Evolutionary conservation across 106 monocot species (phyloP).

Genomic region (Dendrobium officinale): DNA sequence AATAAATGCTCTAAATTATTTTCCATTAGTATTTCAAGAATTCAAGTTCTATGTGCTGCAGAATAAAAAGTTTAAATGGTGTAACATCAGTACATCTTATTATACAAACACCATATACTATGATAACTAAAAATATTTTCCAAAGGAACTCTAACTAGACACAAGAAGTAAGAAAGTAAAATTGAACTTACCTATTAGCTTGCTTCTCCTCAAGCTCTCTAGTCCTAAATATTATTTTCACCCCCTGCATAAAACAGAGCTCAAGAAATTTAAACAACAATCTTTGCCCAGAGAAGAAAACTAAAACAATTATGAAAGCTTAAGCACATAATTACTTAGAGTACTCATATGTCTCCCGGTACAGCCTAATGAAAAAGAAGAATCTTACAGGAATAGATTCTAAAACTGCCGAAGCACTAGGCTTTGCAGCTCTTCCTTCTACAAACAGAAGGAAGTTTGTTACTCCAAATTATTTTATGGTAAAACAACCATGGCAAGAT

Average conservation of each 20-base stretch:
- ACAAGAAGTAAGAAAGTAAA: conserved; percentile 1
- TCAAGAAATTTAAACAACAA: neutral
- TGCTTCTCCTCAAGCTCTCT: conserved; percentile 82
- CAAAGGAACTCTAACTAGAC: neutral
- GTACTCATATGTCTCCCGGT: neutral
- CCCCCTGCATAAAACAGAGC: conserved; percentile 46
- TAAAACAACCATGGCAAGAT: conserved; percentile 95
- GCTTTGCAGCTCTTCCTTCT: conserved; percentile 87
- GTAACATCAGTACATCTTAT: neutral
- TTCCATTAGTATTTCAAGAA: neutral
- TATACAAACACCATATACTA: neutral
- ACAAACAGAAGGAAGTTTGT: conserved; percentile 81
- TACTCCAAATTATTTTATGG: conserved; percentile 80
- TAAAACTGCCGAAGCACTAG: conserved; percentile 54
- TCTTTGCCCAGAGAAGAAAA: neutral
- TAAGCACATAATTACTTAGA: neutral
- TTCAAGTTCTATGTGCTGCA: neutral
- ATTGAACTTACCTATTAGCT: conserved; percentile 56
- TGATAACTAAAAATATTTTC: neutral
- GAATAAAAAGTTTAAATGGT: neutral
- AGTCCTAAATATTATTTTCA: conserved; percentile 79
- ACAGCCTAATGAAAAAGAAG: neutral
- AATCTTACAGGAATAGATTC: conserved; percentile 74
- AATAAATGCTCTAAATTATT: neutral
- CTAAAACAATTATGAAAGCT: conserved; percentile 1